A percentile compares a stretch with the other conserved stretches of the same genome.
Evolutionary conservation across 768 basidiomycete species (phyloP).

Genomic region (Omphalotus guepiniiformis): DNA sequence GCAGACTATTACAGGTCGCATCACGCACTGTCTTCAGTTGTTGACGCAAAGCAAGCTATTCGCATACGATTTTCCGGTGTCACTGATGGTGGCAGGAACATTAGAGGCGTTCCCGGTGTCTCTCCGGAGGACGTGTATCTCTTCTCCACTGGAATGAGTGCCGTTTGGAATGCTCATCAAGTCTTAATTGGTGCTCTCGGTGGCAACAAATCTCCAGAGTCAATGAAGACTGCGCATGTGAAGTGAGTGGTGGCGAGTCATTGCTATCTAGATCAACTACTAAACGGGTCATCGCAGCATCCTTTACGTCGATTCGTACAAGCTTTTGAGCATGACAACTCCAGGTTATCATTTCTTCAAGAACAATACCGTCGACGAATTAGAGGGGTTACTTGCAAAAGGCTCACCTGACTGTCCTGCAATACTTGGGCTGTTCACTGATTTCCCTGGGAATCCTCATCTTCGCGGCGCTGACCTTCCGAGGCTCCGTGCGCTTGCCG

Average conservation of each 20-base stretch:
- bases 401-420: conserved; percentile 44
- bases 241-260: conserved; percentile 75
- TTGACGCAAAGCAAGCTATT: neutral
- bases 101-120: conserved; percentile 67
- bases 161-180: conserved; percentile 89
- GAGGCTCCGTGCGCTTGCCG: conserved; percentile 72
- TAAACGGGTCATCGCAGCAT: conserved; percentile 49
- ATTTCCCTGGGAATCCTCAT: conserved; percentile 95
- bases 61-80: neutral
- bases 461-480: conserved; percentile 76
- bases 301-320: conserved; percentile 92
- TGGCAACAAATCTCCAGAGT: conserved; percentile 62
- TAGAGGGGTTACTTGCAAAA: conserved; percentile 60
- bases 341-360: conserved; percentile 90
- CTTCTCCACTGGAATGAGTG: conserved; percentile 86
- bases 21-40: neutral
- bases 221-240: conserved; percentile 1
- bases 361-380: conserved; percentile 68
- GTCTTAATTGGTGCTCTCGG: conserved; percentile 49
- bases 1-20: conserved; percentile 1
- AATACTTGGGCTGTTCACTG: conserved; percentile 79
- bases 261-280: conserved; percentile 1
- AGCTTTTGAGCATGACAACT: conserved; percentile 93
- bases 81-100: conserved; percentile 29
- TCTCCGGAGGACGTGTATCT: conserved; percentile 87